A percentile compares a stretch with the other conserved stretches of the same genome.
phyloP scores from a whole-genome alignment of 2,329 filamentous ascomycete genomes.

The Colletotrichum acutatum region DNA sequence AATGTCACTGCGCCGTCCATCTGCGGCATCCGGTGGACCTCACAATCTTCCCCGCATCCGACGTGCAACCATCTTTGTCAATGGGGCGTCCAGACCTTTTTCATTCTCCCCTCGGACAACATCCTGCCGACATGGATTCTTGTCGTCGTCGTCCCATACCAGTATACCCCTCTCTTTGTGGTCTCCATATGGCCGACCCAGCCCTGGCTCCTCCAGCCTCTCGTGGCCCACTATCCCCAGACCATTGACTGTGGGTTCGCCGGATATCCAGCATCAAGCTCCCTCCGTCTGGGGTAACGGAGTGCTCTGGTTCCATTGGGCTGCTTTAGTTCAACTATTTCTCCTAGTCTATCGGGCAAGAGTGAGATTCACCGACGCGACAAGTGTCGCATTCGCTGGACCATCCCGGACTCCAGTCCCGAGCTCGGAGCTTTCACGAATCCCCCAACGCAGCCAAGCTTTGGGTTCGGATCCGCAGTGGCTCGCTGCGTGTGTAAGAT shows the following conservation, averaged over 20 bases:
- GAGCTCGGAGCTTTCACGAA: neutral
- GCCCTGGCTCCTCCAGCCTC: neutral
- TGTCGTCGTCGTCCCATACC: neutral
- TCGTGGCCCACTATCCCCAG: slow-evolving; percentile 17
- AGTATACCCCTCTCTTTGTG: neutral
- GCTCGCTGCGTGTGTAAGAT: slow-evolving; percentile 3
- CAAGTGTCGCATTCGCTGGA: neutral
- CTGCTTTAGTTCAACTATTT: neutral
- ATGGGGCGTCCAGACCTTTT: neutral
- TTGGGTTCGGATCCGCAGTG: neutral
- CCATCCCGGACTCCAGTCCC: neutral
- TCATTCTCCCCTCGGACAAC: neutral
- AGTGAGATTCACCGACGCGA: neutral
- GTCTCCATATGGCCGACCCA: neutral
- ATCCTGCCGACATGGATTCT: neutral
- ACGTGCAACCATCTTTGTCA: neutral
- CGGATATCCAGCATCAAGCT: neutral
- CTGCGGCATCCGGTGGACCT: slow-evolving; percentile 7
- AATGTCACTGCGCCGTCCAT: neutral
- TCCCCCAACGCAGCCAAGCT: neutral
- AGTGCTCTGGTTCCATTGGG: neutral
- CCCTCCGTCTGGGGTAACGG: slow-evolving; percentile 18
- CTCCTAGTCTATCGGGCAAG: neutral
- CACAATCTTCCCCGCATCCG: slow-evolving; percentile 4
- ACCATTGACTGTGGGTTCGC: slow-evolving; percentile 7